Evolutionary conservation across 1,284 basidiomycete species (phyloP).

Genomic region (Cutaneotrichosporon arboriforme): DNA sequence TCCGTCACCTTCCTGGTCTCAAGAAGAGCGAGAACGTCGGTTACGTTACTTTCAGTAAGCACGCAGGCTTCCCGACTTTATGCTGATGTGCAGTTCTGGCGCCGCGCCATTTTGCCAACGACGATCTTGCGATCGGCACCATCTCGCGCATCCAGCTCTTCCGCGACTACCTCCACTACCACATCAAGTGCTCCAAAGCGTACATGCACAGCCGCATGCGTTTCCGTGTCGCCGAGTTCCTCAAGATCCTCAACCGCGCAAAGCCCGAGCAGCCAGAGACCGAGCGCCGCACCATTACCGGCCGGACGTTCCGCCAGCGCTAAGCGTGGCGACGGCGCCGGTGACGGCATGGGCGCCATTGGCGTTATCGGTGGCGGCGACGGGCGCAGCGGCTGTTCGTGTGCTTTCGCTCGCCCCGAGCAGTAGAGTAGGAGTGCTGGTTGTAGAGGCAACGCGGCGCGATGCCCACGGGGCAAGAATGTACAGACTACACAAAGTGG

Average conservation of each 20-base stretch:
- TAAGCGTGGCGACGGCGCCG: slow-evolving; percentile 7
- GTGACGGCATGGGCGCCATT: no score
- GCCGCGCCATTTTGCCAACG: slow-evolving; percentile 86
- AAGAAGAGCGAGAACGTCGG: slow-evolving; percentile 84
- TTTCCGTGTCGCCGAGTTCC: slow-evolving; percentile 88
- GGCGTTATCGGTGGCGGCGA: no score
- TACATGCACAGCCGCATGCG: slow-evolving; percentile 99
- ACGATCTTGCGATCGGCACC: slow-evolving; percentile 67
- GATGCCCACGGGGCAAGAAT: no score
- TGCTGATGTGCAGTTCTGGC: slow-evolving; percentile 66
- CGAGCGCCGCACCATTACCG: slow-evolving; percentile 84
- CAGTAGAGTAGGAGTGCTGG: no score
- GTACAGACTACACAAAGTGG: no score
- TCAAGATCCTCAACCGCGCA: slow-evolving; percentile 96
- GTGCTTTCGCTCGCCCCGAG: no score
- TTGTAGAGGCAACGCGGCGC: no score
- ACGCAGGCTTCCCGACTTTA: neutral
- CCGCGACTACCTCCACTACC: slow-evolving; percentile 97
- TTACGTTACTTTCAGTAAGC: slow-evolving; percentile 85
- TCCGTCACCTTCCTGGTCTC: slow-evolving; percentile 76
- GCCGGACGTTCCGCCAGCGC: slow-evolving; percentile 44
- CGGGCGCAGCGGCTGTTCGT: no score
- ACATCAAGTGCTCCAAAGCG: slow-evolving; percentile 97
- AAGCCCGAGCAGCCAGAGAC: slow-evolving; percentile 72
- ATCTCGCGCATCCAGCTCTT: slow-evolving; percentile 97